phyloP scores from a whole-genome alignment of 75 land plant genomes.

The Chamaecyparis obtusa region DNA sequence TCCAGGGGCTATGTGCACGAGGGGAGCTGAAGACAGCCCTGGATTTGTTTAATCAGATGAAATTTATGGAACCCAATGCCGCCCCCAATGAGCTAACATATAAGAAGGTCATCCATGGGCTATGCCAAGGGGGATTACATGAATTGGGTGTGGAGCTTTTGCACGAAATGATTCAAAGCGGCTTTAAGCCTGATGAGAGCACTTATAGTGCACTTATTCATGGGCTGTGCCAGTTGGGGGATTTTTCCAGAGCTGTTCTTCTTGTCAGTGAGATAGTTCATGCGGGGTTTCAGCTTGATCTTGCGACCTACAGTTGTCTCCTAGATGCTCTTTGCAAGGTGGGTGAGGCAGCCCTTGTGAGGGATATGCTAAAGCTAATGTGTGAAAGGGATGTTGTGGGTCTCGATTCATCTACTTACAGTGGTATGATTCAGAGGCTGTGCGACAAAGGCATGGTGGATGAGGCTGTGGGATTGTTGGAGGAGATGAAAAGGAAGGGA shows the following conservation, averaged over 20 bases:
- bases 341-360: constrained; percentile 15
- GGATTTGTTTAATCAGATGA: constrained; percentile 19
- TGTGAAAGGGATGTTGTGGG: background rate
- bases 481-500: constrained; percentile 20
- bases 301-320: constrained; percentile 9
- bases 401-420: constrained; percentile 15
- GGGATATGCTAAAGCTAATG: background rate
- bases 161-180: constrained; percentile 24
- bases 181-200: constrained; percentile 18
- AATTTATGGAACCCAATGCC: background rate
- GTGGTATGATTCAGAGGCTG: constrained; percentile 14
- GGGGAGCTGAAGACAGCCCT: constrained; percentile 18
- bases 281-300: constrained; percentile 13
- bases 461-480: constrained; percentile 13
- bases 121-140: constrained; percentile 19
- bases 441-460: constrained; percentile 7
- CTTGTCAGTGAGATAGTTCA: constrained; percentile 22
- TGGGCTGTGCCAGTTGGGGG: constrained; percentile 23
- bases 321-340: constrained; percentile 16
- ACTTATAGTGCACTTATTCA: constrained; percentile 31
- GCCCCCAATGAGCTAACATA: constrained; percentile 35
- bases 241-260: constrained; percentile 11
- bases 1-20: constrained; percentile 14
- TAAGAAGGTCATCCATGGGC: constrained; percentile 21
- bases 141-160: constrained; percentile 25